Base-by-base conservation (phyloP, 1,139 yeast species). In the Yamadazyma atlantica region DNA sequence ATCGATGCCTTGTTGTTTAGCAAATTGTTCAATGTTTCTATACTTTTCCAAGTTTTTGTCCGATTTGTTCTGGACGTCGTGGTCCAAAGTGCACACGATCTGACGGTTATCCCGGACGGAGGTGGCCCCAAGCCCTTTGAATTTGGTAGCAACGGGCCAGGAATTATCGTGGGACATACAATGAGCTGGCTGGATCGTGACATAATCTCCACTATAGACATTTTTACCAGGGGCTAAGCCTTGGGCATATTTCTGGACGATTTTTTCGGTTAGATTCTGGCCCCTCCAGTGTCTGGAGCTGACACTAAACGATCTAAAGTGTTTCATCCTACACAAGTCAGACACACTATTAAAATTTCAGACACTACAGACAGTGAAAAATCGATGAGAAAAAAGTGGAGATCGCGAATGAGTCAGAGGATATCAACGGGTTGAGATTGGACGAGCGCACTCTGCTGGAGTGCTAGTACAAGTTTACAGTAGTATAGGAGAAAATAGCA, bases 151-250 rank as follows among this genome's bases (percentile, higher is more conserved):
- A 19, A 92, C 97, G 0, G 99, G 99, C 98, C 99, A 92, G 36
- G 97, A 84, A 64, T 92, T 92, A 62, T 92, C 99, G 61, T 92
- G 99, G 11, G 97, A 87, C 98, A 94, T 92, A 62, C 96, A 92
- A 67, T 92, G 96, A 6, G 96, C 94, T 7, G 99, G 99, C 55
- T 74, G 78, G 57, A 94, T 90, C 6, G 96, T 82, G 38, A 94
- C 97, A 64, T 90, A 92, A 66, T 94, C 98, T 14, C 98, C 98
- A 40, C 89, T 75, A 52, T 70, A 80, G 23, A 92, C 96, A 42
- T 70, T 60, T 58, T 90, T 90, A 34, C 79, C 82, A 15, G 70
- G 55, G 13, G 88, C 76, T 34, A 87, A 61, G 3, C 92, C 95
- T 17, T 89, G 95, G 3, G 97, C 95, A 58, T 86, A 90, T 55